Percentiles rank a stretch among this genome's conserved stretches.
phyloP scores from a whole-genome alignment of 768 basidiomycete genomes.

The Kwoniella dejecticola region DNA sequence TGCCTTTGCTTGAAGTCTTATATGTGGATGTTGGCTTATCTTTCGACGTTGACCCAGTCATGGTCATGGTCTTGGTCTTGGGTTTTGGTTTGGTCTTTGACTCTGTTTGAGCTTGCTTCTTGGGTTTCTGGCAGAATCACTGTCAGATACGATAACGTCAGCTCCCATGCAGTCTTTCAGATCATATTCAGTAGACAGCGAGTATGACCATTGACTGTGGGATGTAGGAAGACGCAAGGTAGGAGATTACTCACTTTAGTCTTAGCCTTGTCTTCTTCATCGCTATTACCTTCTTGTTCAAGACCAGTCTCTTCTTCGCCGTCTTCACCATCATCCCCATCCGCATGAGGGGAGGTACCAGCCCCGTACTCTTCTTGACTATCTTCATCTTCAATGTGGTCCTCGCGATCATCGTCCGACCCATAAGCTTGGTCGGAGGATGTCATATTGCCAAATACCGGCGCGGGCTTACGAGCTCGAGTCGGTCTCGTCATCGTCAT shows the following conservation, averaged over 20 bases:
- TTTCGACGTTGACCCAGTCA: neutral
- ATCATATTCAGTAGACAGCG: too few relatives aligned
- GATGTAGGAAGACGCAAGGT: too few relatives aligned
- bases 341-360: neutral
- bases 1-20: neutral
- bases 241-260: too few relatives aligned
- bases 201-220: too few relatives aligned
- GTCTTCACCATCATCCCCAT: neutral
- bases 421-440: slow-evolving; percentile 8
- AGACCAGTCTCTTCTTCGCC: neutral
- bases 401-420: slow-evolving; percentile 12
- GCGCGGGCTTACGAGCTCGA: slow-evolving; percentile 9
- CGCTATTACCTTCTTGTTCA: neutral
- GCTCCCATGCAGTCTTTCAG: neutral
- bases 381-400: slow-evolving; percentile 2
- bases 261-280: too few relatives aligned
- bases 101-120: too few relatives aligned
- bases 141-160: neutral
- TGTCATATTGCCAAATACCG: slow-evolving; percentile 1
- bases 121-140: neutral
- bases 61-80: too few relatives aligned
- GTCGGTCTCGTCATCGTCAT: slow-evolving; percentile 8
- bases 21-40: neutral
- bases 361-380: slow-evolving; percentile 3
- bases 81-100: neutral